Conservation (phyloP, 1,139 yeast genomes). For the Pichia sp. region DNA sequence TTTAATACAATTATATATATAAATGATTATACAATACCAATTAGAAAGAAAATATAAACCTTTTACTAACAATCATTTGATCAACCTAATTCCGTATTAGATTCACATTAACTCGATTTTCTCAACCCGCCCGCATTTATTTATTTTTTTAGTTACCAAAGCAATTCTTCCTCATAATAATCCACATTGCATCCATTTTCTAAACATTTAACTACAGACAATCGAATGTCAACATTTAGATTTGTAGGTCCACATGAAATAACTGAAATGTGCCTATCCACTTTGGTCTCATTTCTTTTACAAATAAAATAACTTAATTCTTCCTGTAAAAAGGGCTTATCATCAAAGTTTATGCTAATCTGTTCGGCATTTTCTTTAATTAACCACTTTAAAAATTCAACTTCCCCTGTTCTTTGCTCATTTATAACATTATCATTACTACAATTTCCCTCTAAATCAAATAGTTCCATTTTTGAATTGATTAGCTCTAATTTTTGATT, state of each 20-base stretch:
- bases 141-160: constrained; percentile 26
- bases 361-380: constrained; percentile 15
- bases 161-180: constrained; percentile 33
- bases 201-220: constrained; percentile 27
- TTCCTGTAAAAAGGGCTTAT: constrained; percentile 22
- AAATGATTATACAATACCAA: too few species aligned
- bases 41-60: too few species aligned
- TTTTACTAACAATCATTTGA: too few species aligned
- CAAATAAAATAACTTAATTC: constrained; percentile 18
- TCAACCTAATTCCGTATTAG: too few species aligned
- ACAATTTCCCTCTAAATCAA: constrained; percentile 1
- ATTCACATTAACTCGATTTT: too few species aligned
- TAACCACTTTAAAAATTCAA: constrained; percentile 17
- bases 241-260: constrained; percentile 33
- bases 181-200: constrained; percentile 25
- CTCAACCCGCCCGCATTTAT: background rate
- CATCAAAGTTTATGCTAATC: constrained; percentile 20
- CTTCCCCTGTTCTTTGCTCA: constrained; percentile 13
- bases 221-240: constrained; percentile 30
- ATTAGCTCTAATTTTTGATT: too few species aligned
- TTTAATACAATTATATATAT: too few species aligned
- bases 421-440: background rate
- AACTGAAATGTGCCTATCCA: constrained; percentile 24
- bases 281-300: constrained; percentile 15
- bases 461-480: background rate